Conservation (phyloP, 805 yeast genomes). For the Komagataella phaffii region DNA sequence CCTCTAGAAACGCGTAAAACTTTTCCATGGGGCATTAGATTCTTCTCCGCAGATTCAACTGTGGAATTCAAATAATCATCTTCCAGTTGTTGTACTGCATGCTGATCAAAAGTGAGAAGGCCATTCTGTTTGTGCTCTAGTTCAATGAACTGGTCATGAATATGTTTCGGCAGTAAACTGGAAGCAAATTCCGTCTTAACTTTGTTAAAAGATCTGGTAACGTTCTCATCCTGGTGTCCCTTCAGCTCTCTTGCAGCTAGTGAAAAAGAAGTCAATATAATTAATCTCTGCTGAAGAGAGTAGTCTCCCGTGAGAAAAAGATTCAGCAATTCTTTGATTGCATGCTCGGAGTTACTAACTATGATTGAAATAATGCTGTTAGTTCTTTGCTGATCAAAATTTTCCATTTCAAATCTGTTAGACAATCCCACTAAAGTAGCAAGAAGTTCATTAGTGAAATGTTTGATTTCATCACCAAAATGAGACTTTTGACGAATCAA, state of each 20-base stretch:
- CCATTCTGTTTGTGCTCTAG: slow-evolving; percentile 7
- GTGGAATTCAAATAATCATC: not conserved
- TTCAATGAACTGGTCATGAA: slow-evolving; percentile 28
- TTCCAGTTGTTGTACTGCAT: not conserved
- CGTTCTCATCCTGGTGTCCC: slow-evolving; percentile 42
- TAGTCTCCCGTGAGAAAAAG: slow-evolving; percentile 59
- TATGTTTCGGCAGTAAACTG: slow-evolving; percentile 28
- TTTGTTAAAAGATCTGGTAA: slow-evolving; percentile 7
- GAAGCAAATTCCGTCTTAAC: slow-evolving; percentile 17
- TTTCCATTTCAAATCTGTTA: slow-evolving; percentile 39
- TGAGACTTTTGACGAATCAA: slow-evolving; percentile 52
- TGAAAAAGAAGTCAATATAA: slow-evolving; percentile 53
- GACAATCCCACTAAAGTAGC: slow-evolving; percentile 35
- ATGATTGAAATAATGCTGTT: slow-evolving; percentile 52
- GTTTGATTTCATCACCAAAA: slow-evolving; percentile 47
- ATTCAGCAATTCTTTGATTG: slow-evolving; percentile 30
- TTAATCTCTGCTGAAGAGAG: slow-evolving; percentile 67
- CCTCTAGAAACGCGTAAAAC: not conserved
- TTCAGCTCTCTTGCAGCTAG: slow-evolving; percentile 62
- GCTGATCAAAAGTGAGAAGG: not conserved
- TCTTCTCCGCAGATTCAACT: not conserved
- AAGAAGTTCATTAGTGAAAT: slow-evolving; percentile 42
- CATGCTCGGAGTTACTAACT: slow-evolving; percentile 25
- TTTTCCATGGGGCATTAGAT: not conserved
- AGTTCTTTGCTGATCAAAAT: slow-evolving; percentile 56